Conservation (phyloP, 805 yeast genomes). For the Candida nitratophila region DNA sequence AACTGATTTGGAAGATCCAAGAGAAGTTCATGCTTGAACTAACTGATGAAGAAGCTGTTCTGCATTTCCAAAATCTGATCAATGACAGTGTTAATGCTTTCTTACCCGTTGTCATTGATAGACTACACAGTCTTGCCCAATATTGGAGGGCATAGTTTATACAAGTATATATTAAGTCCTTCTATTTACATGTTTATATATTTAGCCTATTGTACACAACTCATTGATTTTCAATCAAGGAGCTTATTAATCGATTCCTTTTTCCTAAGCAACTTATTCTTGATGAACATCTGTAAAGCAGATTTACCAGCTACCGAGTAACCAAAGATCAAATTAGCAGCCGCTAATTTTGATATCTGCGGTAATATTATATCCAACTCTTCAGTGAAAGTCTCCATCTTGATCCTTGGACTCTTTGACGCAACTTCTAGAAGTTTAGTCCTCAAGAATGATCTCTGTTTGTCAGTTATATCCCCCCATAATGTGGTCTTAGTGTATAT, state of each 20-base stretch:
- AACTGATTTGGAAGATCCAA: constrained; percentile 84
- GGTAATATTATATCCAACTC: background rate
- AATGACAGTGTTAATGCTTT: constrained; percentile 93
- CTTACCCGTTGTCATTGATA: constrained; percentile 89
- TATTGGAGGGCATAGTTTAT: constrained; percentile 88
- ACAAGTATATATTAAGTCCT: background rate
- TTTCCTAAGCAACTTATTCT: constrained; percentile 14
- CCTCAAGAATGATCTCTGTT: constrained; percentile 15
- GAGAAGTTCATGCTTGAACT: constrained; percentile 91
- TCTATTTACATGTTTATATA: background rate
- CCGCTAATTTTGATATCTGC: constrained; percentile 4
- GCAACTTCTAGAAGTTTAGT: constrained; percentile 11
- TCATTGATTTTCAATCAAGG: constrained; percentile 1
- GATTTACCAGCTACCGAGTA: constrained; percentile 21
- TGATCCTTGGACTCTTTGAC: constrained; percentile 14
- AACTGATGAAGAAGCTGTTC: constrained; percentile 93
- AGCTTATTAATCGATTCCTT: constrained; percentile 12
- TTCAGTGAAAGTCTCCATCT: constrained; percentile 11
- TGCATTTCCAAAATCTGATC: constrained; percentile 89
- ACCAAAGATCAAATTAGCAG: constrained; percentile 24
- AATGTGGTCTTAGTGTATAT: constrained; percentile 5
- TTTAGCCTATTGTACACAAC: background rate
- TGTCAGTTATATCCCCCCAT: constrained; percentile 13
- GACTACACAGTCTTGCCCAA: constrained; percentile 92
- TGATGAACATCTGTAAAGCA: constrained; percentile 20